A percentile compares a stretch with the other conserved stretches of the same genome.
phyloP scores from a whole-genome alignment of 2,329 filamentous ascomycete genomes.

The Ophiocordyceps camponoti-saundersi region DNA sequence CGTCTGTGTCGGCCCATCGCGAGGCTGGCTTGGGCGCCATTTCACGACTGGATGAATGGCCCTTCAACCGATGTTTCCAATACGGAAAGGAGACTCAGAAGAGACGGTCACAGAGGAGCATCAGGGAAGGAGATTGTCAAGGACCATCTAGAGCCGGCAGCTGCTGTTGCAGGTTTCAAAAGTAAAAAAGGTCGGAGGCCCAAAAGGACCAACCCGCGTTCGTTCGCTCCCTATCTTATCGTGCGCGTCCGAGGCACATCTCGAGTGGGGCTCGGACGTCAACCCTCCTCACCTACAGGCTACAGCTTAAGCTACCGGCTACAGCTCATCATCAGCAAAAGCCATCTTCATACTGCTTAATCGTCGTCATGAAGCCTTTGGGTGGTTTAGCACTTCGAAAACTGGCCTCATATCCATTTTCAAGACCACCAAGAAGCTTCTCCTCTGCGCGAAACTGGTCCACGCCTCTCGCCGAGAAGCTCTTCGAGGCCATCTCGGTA shows the following conservation, averaged over 20 bases:
- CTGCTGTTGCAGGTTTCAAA: no score
- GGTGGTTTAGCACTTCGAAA: not conserved
- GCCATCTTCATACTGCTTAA: not conserved
- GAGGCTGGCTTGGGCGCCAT: slow-evolving; percentile 53
- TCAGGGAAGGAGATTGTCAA: no score
- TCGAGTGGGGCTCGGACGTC: not conserved
- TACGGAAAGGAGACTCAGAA: no score
- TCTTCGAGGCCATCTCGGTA: slow-evolving; percentile 78
- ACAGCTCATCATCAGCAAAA: not conserved
- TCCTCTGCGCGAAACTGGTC: slow-evolving; percentile 52
- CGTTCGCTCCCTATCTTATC: not conserved
- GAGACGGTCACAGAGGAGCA: no score
- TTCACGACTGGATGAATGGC: not conserved
- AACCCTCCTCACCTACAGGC: not conserved
- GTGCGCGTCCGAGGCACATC: not conserved
- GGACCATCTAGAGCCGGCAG: no score
- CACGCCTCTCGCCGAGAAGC: slow-evolving; percentile 74
- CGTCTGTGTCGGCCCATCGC: slow-evolving; percentile 75
- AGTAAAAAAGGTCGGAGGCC: not conserved
- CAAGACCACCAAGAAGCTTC: not conserved
- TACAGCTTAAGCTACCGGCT: not conserved
- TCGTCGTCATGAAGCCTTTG: not conserved
- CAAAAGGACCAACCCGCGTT: not conserved
- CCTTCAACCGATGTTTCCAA: no score
- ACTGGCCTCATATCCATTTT: not conserved